Evolutionary conservation across 2,329 filamentous ascomycete species (phyloP).

Genomic region (Aspergillus sp.): DNA sequence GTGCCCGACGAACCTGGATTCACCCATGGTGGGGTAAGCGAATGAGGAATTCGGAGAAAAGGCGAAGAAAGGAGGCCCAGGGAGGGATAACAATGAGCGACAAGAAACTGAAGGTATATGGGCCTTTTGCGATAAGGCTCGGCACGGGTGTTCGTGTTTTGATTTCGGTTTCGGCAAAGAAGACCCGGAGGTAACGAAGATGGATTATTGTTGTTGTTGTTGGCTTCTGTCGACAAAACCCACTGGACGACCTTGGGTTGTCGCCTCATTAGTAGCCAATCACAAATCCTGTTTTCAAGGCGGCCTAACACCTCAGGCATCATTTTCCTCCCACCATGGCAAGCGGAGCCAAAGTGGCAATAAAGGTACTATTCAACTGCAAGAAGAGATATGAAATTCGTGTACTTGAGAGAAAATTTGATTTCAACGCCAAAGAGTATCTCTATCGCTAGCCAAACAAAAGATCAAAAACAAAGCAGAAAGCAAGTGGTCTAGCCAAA

Average conservation of each 20-base stretch:
- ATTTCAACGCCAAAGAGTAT: slow-evolving; percentile 9
- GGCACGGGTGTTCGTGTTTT: slow-evolving; percentile 19
- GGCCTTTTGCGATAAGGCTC: slow-evolving; percentile 5
- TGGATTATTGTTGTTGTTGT: slow-evolving; percentile 23
- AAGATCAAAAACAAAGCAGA: slow-evolving; percentile 2
- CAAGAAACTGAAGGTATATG: slow-evolving; percentile 11
- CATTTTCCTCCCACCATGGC: background rate
- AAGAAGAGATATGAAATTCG: background rate
- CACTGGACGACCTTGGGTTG: slow-evolving; percentile 26
- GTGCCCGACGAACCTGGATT: slow-evolving; percentile 60
- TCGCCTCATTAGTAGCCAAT: slow-evolving; percentile 28
- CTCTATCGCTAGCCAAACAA: slow-evolving; percentile 28
- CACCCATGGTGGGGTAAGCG: slow-evolving; percentile 60
- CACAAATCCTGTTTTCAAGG: slow-evolving; percentile 15
- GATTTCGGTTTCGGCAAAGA: slow-evolving; percentile 3
- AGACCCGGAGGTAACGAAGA: slow-evolving; percentile 6
- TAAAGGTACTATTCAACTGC: background rate
- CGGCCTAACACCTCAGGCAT: slow-evolving; percentile 8
- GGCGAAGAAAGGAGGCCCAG: background rate
- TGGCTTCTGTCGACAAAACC: slow-evolving; percentile 34
- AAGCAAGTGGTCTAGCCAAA: slow-evolving; percentile 3
- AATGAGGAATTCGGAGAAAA: slow-evolving; percentile 7
- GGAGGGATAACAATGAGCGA: slow-evolving; percentile 9
- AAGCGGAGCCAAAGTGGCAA: too few species aligned
- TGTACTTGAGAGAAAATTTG: background rate